Conservation (phyloP, 176 grass and related monocot genomes). For the Paspalum vaginatum region DNA sequence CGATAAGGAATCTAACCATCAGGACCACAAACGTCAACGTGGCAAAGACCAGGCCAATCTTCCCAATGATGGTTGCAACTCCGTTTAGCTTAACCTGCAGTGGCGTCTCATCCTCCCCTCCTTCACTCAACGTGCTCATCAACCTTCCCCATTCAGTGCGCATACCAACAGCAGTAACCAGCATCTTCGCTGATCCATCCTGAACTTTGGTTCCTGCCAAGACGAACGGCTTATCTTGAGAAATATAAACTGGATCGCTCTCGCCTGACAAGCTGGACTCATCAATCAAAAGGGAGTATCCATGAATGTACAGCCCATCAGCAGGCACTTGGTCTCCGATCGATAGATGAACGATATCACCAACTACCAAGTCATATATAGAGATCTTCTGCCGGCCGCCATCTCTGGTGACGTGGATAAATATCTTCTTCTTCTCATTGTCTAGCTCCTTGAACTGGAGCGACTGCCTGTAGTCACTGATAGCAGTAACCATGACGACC, state of each 20-base stretch:
- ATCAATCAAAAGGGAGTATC: conserved; percentile 85
- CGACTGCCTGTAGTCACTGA: conserved; percentile 95
- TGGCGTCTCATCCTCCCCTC: conserved; percentile 94
- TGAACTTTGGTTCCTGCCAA: conserved; percentile 90
- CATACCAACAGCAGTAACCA: conserved; percentile 90
- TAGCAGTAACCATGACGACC: conserved; percentile 90
- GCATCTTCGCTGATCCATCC: conserved; percentile 95
- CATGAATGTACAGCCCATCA: conserved; percentile 84
- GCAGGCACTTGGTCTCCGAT: conserved; percentile 92
- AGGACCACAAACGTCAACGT: conserved; percentile 87
- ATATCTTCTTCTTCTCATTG: conserved; percentile 96
- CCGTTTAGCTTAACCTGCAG: conserved; percentile 98
- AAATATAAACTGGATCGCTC: conserved; percentile 77
- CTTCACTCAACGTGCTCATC: conserved; percentile 92
- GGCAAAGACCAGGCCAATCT: conserved; percentile 88
- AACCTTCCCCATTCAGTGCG: conserved; percentile 94
- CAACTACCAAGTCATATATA: conserved; percentile 89
- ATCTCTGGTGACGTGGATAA: conserved; percentile 89
- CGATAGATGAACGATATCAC: conserved; percentile 93
- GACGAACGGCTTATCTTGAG: conserved; percentile 85
- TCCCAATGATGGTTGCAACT: conserved; percentile 89
- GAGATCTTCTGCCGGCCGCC: conserved; percentile 74
- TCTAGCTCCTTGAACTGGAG: conserved; percentile 98
- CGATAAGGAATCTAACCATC: conserved; percentile 69
- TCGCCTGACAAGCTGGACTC: conserved; percentile 95